Evolutionary conservation across 1,284 basidiomycete species (phyloP).

Genomic region (Leucoagaricus sp.): DNA sequence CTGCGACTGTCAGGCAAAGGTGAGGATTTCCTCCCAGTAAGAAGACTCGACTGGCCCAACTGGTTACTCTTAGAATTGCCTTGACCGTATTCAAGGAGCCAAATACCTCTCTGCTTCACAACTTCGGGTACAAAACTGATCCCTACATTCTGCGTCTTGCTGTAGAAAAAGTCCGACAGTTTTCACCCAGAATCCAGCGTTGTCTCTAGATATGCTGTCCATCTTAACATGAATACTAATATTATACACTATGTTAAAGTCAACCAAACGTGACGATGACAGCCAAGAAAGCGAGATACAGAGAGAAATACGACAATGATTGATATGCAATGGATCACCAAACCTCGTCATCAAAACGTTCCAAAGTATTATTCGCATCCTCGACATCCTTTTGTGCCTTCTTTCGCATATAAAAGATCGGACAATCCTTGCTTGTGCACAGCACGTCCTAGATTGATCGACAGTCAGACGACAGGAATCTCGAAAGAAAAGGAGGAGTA

Average conservation of each 20-base stretch:
- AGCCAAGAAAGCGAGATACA: background rate
- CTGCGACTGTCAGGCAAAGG: slow-evolving; percentile 51
- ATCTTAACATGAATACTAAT: background rate
- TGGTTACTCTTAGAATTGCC: slow-evolving; percentile 35
- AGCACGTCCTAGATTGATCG: slow-evolving; percentile 77
- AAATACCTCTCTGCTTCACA: slow-evolving; percentile 34
- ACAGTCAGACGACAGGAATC: background rate
- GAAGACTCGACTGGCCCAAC: no score
- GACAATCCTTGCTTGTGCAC: slow-evolving; percentile 96
- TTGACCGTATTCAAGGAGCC: slow-evolving; percentile 40
- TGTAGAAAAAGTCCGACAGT: slow-evolving; percentile 23
- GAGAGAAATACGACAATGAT: background rate
- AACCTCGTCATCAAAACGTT: slow-evolving; percentile 77
- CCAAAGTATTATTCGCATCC: slow-evolving; percentile 74
- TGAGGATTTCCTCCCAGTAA: slow-evolving; percentile 18
- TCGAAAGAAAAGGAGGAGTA: background rate
- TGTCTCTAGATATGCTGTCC: background rate
- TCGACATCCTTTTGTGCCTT: slow-evolving; percentile 96
- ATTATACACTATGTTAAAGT: slow-evolving; percentile 13
- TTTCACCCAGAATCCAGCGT: background rate
- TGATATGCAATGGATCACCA: slow-evolving; percentile 43
- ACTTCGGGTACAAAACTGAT: slow-evolving; percentile 30
- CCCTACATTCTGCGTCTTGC: slow-evolving; percentile 37
- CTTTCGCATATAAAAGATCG: slow-evolving; percentile 97
- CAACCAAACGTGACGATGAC: slow-evolving; percentile 7